Conservation (phyloP, 306 rosid genomes). For the Citrullus amarus region DNA sequence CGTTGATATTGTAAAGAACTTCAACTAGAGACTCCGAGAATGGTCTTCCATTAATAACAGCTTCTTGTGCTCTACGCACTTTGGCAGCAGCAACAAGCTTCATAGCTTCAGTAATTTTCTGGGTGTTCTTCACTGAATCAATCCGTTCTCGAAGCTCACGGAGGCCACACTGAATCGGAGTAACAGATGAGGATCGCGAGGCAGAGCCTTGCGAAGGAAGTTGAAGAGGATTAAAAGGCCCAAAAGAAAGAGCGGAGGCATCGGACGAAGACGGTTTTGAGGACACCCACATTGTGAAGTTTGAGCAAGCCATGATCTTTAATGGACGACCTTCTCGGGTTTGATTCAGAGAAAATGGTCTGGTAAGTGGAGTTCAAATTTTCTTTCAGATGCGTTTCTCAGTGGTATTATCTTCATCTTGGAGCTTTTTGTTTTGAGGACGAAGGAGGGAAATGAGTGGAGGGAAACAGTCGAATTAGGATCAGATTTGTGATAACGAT, state of each 20-base stretch:
- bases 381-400: neutral
- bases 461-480: slow-evolving; percentile 26
- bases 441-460: slow-evolving; percentile 30
- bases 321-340: neutral
- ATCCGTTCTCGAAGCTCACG: slow-evolving; percentile 70
- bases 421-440: slow-evolving; percentile 5
- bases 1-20: slow-evolving; percentile 85
- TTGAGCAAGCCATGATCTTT: slow-evolving; percentile 31
- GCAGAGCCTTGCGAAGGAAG: slow-evolving; percentile 38
- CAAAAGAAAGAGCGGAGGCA: slow-evolving; percentile 50
- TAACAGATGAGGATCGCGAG: slow-evolving; percentile 18
- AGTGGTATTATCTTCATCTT: slow-evolving; percentile 17
- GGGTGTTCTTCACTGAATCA: slow-evolving; percentile 67
- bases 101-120: slow-evolving; percentile 93
- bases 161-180: slow-evolving; percentile 52
- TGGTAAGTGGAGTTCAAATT: neutral
- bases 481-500: slow-evolving; percentile 47
- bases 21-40: slow-evolving; percentile 80
- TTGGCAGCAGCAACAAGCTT: slow-evolving; percentile 94
- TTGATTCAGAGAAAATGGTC: slow-evolving; percentile 16
- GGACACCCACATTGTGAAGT: slow-evolving; percentile 39
- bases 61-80: slow-evolving; percentile 92
- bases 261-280: slow-evolving; percentile 60
- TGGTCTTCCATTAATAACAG: slow-evolving; percentile 81
- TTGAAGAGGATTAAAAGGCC: slow-evolving; percentile 52